Evolutionary conservation across 306 rosid genomes (phyloP), one percentile per base, ranked within the genome.

Genomic region (Delonix regia): DNA sequence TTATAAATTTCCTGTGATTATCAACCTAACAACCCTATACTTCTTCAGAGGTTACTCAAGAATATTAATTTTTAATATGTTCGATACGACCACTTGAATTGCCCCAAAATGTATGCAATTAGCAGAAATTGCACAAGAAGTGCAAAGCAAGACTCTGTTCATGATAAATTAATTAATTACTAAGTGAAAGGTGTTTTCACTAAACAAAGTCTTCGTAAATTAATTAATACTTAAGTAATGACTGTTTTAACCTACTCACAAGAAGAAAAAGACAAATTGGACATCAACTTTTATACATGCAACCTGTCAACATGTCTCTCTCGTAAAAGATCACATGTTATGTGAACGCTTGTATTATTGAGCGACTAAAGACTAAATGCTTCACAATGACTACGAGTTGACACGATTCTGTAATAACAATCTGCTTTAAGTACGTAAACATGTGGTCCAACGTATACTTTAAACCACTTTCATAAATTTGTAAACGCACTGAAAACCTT

Each of bases 251-350:
- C 79, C 79, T 66, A 81, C 81, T 30, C 14, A 77, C 79, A 44
- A 38, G 15, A 75, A 49, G 48, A 86, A 64, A 64, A 86, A 69
- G 87, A 85, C 87, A 90, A 85, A 76, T 45, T 68, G 55, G 21
- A 55, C 57, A 79, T 66, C 79, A 70, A 73, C 57, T n/a, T 49
- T 82, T 63, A 71, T 39, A 69, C 42, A 67, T 39, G 73, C 42
- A 67, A 72, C 76, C 49, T 22, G 57, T 77, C 80, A 42, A 60
- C 49, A 71, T 74, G 78, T 55, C 65, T 27, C 76, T 51, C 64
- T 39, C 28, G 5, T 19, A 14, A 15, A 27, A 51, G 34, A n/a
- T 72, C 65, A 78, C 70, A 56, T 22, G 36, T 19, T 51, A 3
- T 33, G 22, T 33, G 27, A 74, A 56, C 73, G 53, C 34, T 53